A percentile compares a stretch with the other conserved stretches of the same genome.
These are phyloP conservation scores for Reticulomyxa filosa DNA, from an alignment of 78 protist genomes.

Conservation along the genomic window DNA sequence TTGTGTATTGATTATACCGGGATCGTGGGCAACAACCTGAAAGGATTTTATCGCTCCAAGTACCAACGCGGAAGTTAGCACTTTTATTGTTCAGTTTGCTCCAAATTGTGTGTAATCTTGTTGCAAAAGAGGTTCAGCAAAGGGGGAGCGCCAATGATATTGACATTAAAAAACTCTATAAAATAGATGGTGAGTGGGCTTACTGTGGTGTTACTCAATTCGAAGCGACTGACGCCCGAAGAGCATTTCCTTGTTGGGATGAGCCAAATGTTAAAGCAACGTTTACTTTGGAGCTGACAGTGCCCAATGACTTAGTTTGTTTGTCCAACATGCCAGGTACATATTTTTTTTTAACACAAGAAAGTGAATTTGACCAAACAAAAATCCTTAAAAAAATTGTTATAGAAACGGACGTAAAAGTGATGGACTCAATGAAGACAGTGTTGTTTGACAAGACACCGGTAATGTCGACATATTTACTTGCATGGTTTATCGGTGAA, in stretches of 20 bases:
- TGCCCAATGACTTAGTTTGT: neutral
- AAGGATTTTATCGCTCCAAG: neutral
- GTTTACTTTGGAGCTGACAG: too few species aligned
- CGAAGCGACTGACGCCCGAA: too few species aligned
- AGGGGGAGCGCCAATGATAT: too few species aligned
- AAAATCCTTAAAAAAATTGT: neutral
- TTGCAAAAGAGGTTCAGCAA: too few species aligned
- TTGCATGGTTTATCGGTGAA: neutral
- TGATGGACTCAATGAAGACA: neutral
- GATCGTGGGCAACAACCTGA: neutral
- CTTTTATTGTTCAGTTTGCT: neutral
- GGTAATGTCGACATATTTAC: neutral
- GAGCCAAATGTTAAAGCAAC: too few species aligned
- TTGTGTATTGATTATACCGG: neutral
- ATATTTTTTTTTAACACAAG: neutral
- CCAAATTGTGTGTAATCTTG: too few species aligned
- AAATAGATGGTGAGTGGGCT: neutral
- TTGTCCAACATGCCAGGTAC: neutral
- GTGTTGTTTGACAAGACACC: neutral
- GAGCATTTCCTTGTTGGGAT: too few species aligned
- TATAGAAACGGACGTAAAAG: neutral
- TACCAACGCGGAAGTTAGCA: too few species aligned
- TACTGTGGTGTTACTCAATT: neutral
- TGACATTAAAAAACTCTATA: too few species aligned
- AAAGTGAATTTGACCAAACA: neutral